Conservation (phyloP, 108 stramenopile genomes). For the Cyclotella cryptica region DNA sequence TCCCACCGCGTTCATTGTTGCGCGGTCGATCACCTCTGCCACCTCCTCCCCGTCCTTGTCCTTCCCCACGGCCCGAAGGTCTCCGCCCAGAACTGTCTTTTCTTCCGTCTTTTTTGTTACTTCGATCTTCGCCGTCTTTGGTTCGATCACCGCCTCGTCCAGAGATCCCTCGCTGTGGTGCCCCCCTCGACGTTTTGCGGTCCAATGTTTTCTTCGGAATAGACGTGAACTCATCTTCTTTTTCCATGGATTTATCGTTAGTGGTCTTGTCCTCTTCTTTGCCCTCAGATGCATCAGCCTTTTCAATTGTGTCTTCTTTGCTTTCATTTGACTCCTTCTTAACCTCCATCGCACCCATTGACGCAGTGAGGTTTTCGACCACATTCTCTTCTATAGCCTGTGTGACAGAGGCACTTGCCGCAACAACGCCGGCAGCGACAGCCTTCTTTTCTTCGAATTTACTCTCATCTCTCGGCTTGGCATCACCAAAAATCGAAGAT, state of each 20-base stretch:
- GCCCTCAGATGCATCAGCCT: not conserved
- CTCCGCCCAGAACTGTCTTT: conserved; percentile 9
- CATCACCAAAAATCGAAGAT: conserved; percentile 77
- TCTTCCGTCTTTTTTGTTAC: conserved; percentile 11
- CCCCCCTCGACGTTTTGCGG: conserved; percentile 2
- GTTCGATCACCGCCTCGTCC: conserved; percentile 23
- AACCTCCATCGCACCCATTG: conserved; percentile 10
- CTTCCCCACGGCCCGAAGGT: conserved; percentile 33
- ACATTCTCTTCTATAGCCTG: conserved; percentile 24
- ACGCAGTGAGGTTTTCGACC: conserved; percentile 5
- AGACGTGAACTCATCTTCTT: not conserved
- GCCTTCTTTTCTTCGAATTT: conserved; percentile 40
- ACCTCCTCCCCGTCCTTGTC: conserved; percentile 28
- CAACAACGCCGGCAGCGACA: not conserved
- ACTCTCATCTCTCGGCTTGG: conserved; percentile 70
- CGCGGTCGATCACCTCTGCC: not conserved
- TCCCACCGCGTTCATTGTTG: conserved; percentile 20
- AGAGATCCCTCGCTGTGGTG: conserved; percentile 10
- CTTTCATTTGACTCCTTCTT: not conserved
- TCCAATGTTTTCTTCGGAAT: conserved; percentile 1
- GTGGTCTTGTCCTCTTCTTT: not conserved
- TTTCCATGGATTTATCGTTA: not conserved
- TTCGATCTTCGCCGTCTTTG: not conserved
- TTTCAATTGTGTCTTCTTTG: not conserved
- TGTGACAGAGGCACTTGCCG: not conserved